A percentile compares a stretch with the other conserved stretches of the same genome.
These are phyloP conservation scores for Saccharum hybrid DNA, from an alignment of 202 grass and related monocot genomes.

Conservation along the genomic window DNA sequence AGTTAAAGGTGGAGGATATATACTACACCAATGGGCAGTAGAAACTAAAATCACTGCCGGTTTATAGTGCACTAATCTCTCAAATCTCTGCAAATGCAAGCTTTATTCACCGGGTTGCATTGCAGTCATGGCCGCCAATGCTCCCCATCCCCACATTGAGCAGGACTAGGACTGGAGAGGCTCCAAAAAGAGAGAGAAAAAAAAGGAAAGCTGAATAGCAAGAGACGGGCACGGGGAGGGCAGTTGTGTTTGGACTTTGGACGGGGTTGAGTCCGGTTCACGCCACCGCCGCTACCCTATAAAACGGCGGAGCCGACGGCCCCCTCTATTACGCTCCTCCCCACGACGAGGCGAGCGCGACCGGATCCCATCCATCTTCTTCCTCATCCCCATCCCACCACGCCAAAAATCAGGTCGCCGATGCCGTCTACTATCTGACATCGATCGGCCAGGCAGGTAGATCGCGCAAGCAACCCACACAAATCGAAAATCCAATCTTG, in stretches of 20 bases:
- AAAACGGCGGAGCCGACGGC: constrained; percentile 42
- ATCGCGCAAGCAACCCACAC: neutral
- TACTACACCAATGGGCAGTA: too few species aligned
- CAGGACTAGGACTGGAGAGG: too few species aligned
- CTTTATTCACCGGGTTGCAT: neutral
- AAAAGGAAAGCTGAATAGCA: neutral
- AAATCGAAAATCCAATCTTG: neutral
- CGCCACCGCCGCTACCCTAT: constrained; percentile 50
- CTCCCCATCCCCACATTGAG: too few species aligned
- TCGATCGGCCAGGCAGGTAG: neutral
- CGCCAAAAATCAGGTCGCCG: neutral
- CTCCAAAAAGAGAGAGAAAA: neutral
- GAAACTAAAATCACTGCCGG: too few species aligned
- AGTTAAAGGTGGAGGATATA: too few species aligned
- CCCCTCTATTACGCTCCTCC: constrained; percentile 34
- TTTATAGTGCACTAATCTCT: too few species aligned
- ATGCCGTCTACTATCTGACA: neutral
- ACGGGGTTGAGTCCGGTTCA: constrained; percentile 58
- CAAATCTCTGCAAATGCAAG: neutral
- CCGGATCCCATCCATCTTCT: neutral
- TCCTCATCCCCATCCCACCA: neutral
- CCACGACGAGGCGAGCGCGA: neutral
- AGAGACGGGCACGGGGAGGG: neutral
- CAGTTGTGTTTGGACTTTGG: neutral
- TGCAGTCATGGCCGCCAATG: too few species aligned